Evolutionary conservation across 2,329 filamentous ascomycete genomes (phyloP).

Genomic region (Paracoccidioides brasiliensis): DNA sequence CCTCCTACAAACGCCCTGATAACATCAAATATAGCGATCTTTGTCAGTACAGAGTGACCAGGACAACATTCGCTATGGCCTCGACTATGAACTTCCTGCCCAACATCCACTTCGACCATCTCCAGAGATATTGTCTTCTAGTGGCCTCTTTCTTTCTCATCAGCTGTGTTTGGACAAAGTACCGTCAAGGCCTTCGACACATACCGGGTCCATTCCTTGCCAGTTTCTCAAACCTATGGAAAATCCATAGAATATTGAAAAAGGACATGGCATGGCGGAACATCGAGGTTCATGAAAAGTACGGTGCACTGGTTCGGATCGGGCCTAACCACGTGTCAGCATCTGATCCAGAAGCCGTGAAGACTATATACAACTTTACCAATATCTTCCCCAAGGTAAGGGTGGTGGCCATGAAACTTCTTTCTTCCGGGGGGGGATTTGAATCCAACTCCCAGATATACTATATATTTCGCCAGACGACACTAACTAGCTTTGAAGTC

Average conservation of each 20-base stretch:
- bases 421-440: not conserved
- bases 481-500: not conserved
- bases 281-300: constrained; percentile 51
- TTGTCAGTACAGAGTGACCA: not conserved
- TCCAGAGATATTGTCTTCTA: not conserved
- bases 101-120: not conserved
- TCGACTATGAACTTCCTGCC: not conserved
- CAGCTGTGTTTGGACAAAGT: not conserved
- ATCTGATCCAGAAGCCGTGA: constrained; percentile 57
- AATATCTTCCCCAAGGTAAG: constrained; percentile 34
- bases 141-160: not conserved
- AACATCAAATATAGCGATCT: not conserved
- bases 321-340: constrained; percentile 65
- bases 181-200: not conserved
- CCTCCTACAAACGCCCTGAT: not conserved
- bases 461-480: not conserved
- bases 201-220: constrained; percentile 58
- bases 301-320: constrained; percentile 61
- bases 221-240: constrained; percentile 58
- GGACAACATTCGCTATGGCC: not conserved
- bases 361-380: constrained; percentile 65
- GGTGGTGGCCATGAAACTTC: not conserved
- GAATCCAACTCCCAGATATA: not conserved
- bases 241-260: constrained; percentile 54
- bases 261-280: constrained; percentile 54